Percentiles rank a stretch among this genome's conserved stretches.
Conservation (phyloP, 2,329 filamentous ascomycete genomes). For the Chrysosphaeria jannelii region DNA sequence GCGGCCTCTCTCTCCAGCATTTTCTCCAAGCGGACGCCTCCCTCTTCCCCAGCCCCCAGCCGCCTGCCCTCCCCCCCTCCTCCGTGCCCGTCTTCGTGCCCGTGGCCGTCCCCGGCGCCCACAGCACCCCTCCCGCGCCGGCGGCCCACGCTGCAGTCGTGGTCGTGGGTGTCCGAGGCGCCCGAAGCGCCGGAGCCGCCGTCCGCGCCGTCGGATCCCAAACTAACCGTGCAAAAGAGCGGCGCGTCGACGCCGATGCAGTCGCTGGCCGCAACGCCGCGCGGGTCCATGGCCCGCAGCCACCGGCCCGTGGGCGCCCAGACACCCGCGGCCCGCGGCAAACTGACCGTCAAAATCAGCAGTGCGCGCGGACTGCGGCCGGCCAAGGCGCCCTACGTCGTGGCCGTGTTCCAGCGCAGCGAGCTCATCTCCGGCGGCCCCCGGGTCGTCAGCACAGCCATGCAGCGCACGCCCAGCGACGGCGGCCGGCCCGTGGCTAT, state of each 20-base stretch:
- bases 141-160: no score
- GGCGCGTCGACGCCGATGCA: slow-evolving; percentile 73
- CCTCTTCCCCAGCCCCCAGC: slow-evolving; percentile 1
- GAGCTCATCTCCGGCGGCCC: slow-evolving; percentile 84
- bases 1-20: slow-evolving; percentile 1
- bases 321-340: slow-evolving; percentile 49
- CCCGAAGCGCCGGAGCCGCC: no score
- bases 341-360: slow-evolving; percentile 63
- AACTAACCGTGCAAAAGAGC: slow-evolving; percentile 33
- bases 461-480: slow-evolving; percentile 44
- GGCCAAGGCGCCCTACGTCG: slow-evolving; percentile 74
- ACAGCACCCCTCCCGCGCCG: no score
- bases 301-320: slow-evolving; percentile 27
- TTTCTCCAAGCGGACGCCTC: slow-evolving; percentile 2
- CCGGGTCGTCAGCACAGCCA: slow-evolving; percentile 20
- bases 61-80: neutral
- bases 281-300: slow-evolving; percentile 10
- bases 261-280: slow-evolving; percentile 24
- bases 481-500: slow-evolving; percentile 72
- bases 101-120: no score
- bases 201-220: neutral
- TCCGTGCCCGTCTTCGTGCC: no score
- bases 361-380: slow-evolving; percentile 60
- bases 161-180: no score
- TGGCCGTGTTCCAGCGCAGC: slow-evolving; percentile 88